These are phyloP conservation scores for Populus alba DNA, from an alignment of 345 rosid genomes.

Conservation along the genomic window DNA sequence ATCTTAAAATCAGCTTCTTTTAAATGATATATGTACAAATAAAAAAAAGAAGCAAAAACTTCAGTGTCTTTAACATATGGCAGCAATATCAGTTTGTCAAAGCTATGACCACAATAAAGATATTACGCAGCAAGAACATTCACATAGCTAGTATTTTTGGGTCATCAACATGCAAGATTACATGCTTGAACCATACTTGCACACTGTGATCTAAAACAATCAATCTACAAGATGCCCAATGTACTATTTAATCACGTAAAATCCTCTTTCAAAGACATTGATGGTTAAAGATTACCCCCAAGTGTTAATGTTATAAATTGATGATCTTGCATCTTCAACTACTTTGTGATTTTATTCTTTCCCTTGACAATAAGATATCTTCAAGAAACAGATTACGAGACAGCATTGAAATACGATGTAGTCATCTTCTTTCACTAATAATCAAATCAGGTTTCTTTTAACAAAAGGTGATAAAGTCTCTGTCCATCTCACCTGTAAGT, in stretches of 20 bases:
- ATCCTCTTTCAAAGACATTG: background rate
- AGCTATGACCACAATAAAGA: background rate
- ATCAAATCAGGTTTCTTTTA: background rate
- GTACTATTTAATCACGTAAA: background rate
- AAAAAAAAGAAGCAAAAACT: too few species aligned
- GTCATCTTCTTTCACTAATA: background rate
- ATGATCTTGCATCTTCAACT: background rate
- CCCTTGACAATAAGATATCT: background rate
- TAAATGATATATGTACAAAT: too few species aligned
- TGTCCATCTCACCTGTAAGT: slow-evolving; percentile 57
- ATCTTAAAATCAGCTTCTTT: background rate
- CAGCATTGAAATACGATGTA: background rate
- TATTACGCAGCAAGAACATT: background rate
- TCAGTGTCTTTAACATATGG: background rate
- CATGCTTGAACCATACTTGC: background rate
- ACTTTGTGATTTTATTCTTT: background rate
- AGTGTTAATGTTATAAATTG: background rate
- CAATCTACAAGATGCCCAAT: background rate
- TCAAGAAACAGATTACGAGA: background rate
- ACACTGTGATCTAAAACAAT: background rate
- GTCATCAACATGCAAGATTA: background rate
- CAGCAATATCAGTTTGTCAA: background rate
- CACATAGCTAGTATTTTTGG: background rate
- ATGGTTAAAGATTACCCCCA: background rate
- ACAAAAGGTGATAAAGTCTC: background rate